These are phyloP conservation scores for Heteromeles arbutifolia DNA, from an alignment of 306 rosid species.

Conservation along the genomic window DNA sequence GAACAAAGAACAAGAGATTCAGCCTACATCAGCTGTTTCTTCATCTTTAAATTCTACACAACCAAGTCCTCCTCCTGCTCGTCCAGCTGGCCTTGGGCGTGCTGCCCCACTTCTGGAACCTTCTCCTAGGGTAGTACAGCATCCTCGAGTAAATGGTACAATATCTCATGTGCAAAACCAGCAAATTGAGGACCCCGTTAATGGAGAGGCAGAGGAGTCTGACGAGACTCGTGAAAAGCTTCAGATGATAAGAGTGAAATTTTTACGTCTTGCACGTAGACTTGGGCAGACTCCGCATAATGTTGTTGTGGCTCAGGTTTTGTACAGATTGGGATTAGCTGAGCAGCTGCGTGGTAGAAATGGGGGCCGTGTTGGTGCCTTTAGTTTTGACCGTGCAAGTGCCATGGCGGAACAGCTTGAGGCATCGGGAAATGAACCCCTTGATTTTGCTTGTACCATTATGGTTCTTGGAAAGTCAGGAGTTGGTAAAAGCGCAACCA, in stretches of 20 bases:
- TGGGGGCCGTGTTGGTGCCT: constrained; percentile 96
- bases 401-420: constrained; percentile 98
- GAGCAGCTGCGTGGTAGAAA: constrained; percentile 94
- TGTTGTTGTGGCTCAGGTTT: constrained; percentile 98
- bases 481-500: constrained; percentile 96
- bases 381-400: constrained; percentile 98
- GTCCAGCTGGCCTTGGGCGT: constrained; percentile 88
- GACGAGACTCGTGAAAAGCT: constrained; percentile 97
- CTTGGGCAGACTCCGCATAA: constrained; percentile 99
- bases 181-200: constrained; percentile 65
- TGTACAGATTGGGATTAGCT: constrained; percentile 89
- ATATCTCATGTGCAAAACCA: constrained; percentile 54
- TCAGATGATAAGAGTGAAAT: constrained; percentile 94
- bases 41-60: constrained; percentile 45
- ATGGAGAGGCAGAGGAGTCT: constrained; percentile 75
- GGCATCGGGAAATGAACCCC: constrained; percentile 89
- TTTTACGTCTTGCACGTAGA: constrained; percentile 85
- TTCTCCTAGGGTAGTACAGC: constrained; percentile 58
- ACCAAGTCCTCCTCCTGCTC: constrained; percentile 44
- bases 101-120: constrained; percentile 83
- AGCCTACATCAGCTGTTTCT: constrained; percentile 26
- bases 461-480: constrained; percentile 98
- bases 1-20: constrained; percentile 24
- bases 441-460: constrained; percentile 92
- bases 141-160: constrained; percentile 68